Evolutionary conservation across 2,329 filamentous ascomycete genomes (phyloP).

Genomic region (Penicillium sp.): DNA sequence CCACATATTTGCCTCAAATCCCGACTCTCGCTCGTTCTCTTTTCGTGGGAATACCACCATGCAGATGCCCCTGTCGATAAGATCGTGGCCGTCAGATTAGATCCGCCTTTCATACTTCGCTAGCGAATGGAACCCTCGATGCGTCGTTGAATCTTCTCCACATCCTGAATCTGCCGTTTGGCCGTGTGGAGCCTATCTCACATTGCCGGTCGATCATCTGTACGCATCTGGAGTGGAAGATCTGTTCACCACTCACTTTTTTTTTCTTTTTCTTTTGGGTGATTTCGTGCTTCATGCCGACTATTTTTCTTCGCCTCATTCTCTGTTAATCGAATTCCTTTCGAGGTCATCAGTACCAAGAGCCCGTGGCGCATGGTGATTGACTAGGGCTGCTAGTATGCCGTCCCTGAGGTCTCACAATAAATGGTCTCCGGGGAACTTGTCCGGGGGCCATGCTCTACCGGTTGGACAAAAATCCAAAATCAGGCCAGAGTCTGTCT

Average conservation of each 20-base stretch:
- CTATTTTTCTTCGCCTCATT: background rate
- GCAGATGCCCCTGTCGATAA: constrained; percentile 1
- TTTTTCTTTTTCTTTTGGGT: background rate
- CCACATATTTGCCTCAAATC: constrained; percentile 17
- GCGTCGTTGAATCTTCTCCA: constrained; percentile 11
- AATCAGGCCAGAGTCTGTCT: background rate
- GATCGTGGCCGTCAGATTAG: constrained; percentile 10
- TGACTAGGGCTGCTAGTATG: constrained; percentile 15
- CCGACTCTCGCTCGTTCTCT: background rate
- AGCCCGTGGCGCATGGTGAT: constrained; percentile 10
- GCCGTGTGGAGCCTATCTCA: constrained; percentile 10
- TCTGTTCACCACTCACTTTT: background rate
- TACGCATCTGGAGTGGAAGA: constrained; percentile 3
- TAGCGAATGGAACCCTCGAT: constrained; percentile 12
- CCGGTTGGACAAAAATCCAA: background rate
- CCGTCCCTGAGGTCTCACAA: constrained; percentile 17
- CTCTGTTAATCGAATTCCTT: no score
- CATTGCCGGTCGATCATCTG: constrained; percentile 8
- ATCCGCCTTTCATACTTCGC: constrained; percentile 1
- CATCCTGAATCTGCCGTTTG: constrained; percentile 1
- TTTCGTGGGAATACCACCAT: constrained; percentile 10
- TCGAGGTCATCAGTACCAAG: background rate
- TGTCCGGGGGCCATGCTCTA: background rate
- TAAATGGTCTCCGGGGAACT: constrained; percentile 2
- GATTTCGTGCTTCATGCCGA: background rate